Evolutionary conservation across 768 basidiomycete species (phyloP), one percentile per base, ranked within the genome.

Genomic region (Rhizopogon sp.): DNA sequence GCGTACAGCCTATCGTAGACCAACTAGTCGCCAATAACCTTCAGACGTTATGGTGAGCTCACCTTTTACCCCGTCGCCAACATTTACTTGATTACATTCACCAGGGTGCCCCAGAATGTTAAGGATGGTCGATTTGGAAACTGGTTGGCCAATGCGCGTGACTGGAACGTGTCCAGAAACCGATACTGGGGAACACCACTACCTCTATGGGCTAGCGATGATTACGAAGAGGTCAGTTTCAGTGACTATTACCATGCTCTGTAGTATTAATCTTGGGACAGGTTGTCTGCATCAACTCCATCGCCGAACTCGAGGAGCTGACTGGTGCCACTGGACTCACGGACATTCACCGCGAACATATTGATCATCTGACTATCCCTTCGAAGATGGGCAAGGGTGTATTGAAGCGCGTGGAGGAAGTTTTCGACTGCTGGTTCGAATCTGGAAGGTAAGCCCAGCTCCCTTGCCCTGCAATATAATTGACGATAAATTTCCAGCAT

Each of bases 341-440:
- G 13, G 95, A 99, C 70, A 72, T 99, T 43, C 96, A 98, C 72
- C 79, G 95, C 53, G 93, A 99, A 59, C 91, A 84, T 65, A 93
- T 99, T 64, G 95, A 98, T 68, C 84, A 92, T 66, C 90, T 99
- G 74, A 95, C 92, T 49, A 98, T 98, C 64, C 97, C 96, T 9
- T 97, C 94, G 17, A 76, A 86, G 66, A 73, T 82, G 68, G 96
- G 95, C 51, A 95, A 92, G 63, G 96, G 96, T 14, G 71, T 72
- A 10, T 74, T 99, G 22, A 90, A 81, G 71, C 86, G 97, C 47
- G 79, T 98, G n/a, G 92, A 97, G 56, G 97, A 98, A 70, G 93
- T 99, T 39, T 98, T 99, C 66, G 97, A 99, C 67, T 99, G 97
- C 66, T 99, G 97, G 97, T 99, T 99, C 66, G 97, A 99, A 74